A percentile compares a stretch with the other conserved stretches of the same genome.
Conservation (phyloP, 2,329 filamentous ascomycete genomes). For the Leptographium flavum region DNA sequence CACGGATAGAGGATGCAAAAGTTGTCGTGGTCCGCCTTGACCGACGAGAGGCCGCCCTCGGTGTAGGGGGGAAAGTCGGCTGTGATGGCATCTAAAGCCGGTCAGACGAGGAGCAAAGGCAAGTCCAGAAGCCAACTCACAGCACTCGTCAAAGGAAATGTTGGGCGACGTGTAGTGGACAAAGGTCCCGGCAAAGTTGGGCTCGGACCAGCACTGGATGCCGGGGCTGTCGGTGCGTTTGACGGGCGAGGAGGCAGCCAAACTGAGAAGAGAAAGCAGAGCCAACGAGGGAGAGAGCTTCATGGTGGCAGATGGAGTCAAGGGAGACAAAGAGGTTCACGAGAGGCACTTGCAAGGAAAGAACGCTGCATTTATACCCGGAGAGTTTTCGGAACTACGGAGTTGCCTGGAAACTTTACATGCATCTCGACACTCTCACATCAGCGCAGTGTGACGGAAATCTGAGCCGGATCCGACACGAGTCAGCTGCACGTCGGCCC, state of each 20-base stretch:
- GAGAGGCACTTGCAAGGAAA: too few relatives aligned
- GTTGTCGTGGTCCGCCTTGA: slow-evolving; percentile 2
- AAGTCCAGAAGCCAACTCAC: too few relatives aligned
- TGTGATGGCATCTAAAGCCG: background rate
- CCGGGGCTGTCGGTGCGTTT: background rate
- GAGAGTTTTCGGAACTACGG: too few relatives aligned
- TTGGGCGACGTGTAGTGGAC: slow-evolving; percentile 3
- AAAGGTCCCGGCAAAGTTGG: slow-evolving; percentile 2
- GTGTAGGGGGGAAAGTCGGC: slow-evolving; percentile 1
- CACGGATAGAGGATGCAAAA: slow-evolving; percentile 4
- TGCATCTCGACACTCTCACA: too few relatives aligned
- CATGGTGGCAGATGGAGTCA: background rate
- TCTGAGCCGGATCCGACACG: too few relatives aligned
- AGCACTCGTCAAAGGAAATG: background rate
- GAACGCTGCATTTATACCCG: too few relatives aligned
- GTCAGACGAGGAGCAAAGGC: background rate
- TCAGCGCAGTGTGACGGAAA: too few relatives aligned
- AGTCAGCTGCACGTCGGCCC: too few relatives aligned
- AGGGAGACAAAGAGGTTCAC: background rate
- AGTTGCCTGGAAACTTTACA: too few relatives aligned
- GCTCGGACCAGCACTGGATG: slow-evolving; percentile 4
- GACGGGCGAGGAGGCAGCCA: background rate
- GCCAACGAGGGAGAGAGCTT: background rate
- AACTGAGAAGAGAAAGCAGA: background rate
- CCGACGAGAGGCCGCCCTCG: background rate